These are phyloP conservation scores for Coccomyxa sp. DNA, from an alignment of 139 green algal genomes.

Conservation along the genomic window DNA sequence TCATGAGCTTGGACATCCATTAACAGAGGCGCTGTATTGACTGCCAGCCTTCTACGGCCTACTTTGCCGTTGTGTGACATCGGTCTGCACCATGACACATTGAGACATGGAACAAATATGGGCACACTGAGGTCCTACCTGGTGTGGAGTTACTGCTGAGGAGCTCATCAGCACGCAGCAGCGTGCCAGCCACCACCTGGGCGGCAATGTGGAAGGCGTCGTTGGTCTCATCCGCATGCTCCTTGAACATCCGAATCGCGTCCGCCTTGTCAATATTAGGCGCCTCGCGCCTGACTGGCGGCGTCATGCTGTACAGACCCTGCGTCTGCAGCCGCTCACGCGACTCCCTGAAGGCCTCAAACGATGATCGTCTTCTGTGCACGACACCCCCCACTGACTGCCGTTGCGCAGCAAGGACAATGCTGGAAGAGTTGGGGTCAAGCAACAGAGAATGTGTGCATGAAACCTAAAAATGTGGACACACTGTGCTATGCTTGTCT, in stretches of 20 bases:
- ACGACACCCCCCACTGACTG: neutral
- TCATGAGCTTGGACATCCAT: too few species aligned
- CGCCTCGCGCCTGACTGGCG: neutral
- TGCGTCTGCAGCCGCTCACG: neutral
- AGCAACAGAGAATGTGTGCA: too few species aligned
- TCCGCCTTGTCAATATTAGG: neutral
- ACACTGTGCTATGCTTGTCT: too few species aligned
- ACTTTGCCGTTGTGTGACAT: too few species aligned
- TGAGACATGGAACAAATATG: too few species aligned
- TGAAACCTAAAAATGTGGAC: too few species aligned
- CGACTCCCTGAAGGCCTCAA: neutral
- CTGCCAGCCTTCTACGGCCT: too few species aligned
- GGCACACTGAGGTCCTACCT: too few species aligned
- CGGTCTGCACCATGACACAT: too few species aligned
- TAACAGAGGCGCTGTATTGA: too few species aligned
- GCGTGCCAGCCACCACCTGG: slow-evolving; percentile 23
- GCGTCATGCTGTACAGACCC: neutral
- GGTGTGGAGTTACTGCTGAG: too few species aligned
- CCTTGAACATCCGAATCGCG: slow-evolving; percentile 40
- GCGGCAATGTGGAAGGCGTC: slow-evolving; percentile 72
- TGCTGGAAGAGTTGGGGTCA: too few species aligned
- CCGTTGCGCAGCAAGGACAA: neutral
- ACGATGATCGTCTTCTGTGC: neutral
- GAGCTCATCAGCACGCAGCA: slow-evolving; percentile 25
- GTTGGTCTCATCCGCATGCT: slow-evolving; percentile 63